These are phyloP conservation scores for Cystobasidium slooffiae DNA, from an alignment of 1,284 basidiomycete species.

Conservation along the genomic window DNA sequence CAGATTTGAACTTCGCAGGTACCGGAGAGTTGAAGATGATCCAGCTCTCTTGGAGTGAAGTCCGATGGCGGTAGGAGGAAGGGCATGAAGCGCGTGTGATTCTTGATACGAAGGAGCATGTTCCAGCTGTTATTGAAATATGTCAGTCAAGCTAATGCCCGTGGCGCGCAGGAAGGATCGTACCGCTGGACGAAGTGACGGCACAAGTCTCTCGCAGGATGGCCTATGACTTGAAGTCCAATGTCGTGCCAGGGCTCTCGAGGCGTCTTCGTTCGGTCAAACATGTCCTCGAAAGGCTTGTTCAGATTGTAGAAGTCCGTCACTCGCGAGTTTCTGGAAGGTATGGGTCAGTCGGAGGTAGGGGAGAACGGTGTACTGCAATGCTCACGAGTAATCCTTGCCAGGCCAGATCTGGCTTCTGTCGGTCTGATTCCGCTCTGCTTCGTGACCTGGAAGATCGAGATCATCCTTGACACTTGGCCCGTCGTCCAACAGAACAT, in stretches of 20 bases:
- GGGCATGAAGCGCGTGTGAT: constrained; percentile 88
- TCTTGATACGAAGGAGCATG: constrained; percentile 88
- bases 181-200: constrained; percentile 93
- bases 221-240: constrained; percentile 91
- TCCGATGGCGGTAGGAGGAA: constrained; percentile 94
- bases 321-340: constrained; percentile 86
- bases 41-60: constrained; percentile 80
- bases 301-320: constrained; percentile 84
- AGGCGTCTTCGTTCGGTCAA: constrained; percentile 83
- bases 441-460: constrained; percentile 54
- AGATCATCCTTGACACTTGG: constrained; percentile 46
- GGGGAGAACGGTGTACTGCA: not conserved
- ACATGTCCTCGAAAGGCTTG: constrained; percentile 93
- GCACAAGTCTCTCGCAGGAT: constrained; percentile 91
- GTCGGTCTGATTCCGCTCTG: constrained; percentile 60
- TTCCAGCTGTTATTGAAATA: constrained; percentile 70
- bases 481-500: constrained; percentile 84
- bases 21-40: constrained; percentile 81
- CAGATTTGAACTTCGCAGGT: constrained; percentile 98
- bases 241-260: constrained; percentile 99
- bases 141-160: constrained; percentile 41
- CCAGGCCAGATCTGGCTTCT: constrained; percentile 79
- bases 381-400: constrained; percentile 55
- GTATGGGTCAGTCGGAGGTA: constrained; percentile 1
- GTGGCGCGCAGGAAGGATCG: constrained; percentile 35